Evolutionary conservation across 2,329 filamentous ascomycete species (phyloP).

Genomic region (Macroventuria anomochaeta): DNA sequence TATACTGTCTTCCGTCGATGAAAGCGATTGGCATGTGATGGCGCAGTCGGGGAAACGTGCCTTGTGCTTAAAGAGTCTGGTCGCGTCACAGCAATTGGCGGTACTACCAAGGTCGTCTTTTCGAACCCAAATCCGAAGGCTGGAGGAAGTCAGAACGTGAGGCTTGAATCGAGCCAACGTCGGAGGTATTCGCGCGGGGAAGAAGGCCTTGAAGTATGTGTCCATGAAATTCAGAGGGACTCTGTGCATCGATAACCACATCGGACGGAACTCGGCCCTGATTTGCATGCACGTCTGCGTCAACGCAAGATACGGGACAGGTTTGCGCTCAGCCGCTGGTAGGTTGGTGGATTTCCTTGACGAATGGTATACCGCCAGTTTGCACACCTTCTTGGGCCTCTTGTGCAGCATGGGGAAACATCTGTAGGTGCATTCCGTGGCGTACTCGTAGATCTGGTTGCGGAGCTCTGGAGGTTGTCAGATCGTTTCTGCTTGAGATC

Average conservation of each 20-base stretch:
- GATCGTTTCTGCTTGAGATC: neutral
- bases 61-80: constrained; percentile 28
- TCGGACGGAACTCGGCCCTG: constrained; percentile 35
- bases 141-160: constrained; percentile 1
- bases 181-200: constrained; percentile 10
- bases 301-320: constrained; percentile 29
- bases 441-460: constrained; percentile 34
- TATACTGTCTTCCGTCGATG: neutral
- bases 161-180: neutral
- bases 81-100: constrained; percentile 10
- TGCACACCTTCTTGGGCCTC: neutral
- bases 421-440: constrained; percentile 14
- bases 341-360: neutral
- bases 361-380: neutral
- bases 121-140: constrained; percentile 23
- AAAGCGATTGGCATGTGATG: constrained; percentile 4
- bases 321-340: neutral
- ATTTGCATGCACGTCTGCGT: constrained; percentile 31
- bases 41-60: constrained; percentile 23
- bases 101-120: constrained; percentile 4
- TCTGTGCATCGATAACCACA: constrained; percentile 31
- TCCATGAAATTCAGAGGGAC: constrained; percentile 26
- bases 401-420: constrained; percentile 24
- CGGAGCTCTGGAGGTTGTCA: constrained; percentile 29
- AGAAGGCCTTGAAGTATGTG: constrained; percentile 33